These are phyloP conservation scores for Crassisporium funariophilum DNA, from an alignment of 768 basidiomycete species.

Conservation along the genomic window DNA sequence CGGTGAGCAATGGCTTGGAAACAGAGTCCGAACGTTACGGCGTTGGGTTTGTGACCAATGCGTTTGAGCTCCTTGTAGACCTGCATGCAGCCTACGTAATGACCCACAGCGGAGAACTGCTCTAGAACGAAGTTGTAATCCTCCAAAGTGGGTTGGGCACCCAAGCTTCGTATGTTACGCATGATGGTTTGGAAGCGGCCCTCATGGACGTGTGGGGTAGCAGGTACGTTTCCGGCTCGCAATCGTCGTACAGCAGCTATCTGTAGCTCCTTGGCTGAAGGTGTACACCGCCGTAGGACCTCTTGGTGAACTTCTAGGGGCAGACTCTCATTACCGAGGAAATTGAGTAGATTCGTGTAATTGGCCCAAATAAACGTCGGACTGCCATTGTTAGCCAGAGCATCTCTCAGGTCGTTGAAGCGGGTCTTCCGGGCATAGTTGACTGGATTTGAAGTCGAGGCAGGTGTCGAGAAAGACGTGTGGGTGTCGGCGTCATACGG, in stretches of 20 bases:
- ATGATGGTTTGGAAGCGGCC: slow-evolving; percentile 67
- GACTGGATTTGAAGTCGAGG: slow-evolving; percentile 8
- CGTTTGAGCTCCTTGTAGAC: slow-evolving; percentile 62
- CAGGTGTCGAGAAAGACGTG: slow-evolving; percentile 1
- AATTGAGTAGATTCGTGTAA: slow-evolving; percentile 60
- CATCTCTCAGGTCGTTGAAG: slow-evolving; percentile 29
- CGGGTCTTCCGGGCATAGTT: slow-evolving; percentile 11
- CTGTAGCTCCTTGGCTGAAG: slow-evolving; percentile 47
- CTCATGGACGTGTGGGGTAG: slow-evolving; percentile 59
- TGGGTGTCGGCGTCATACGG: slow-evolving; percentile 1
- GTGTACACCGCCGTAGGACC: slow-evolving; percentile 69
- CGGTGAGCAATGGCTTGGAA: slow-evolving; percentile 75
- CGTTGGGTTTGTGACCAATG: slow-evolving; percentile 45
- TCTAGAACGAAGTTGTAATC: slow-evolving; percentile 78
- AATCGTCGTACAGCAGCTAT: slow-evolving; percentile 43
- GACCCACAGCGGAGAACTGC: slow-evolving; percentile 78
- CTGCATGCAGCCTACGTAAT: slow-evolving; percentile 57
- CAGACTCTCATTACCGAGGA: slow-evolving; percentile 48
- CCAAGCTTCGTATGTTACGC: slow-evolving; percentile 64
- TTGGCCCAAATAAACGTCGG: slow-evolving; percentile 63
- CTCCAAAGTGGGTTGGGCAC: slow-evolving; percentile 48
- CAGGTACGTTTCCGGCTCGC: slow-evolving; percentile 35
- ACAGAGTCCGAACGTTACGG: slow-evolving; percentile 61
- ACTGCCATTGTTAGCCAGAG: slow-evolving; percentile 35
- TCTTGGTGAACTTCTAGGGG: slow-evolving; percentile 69